Evolutionary conservation across 495 filamentous ascomycete genomes (phyloP).

Genomic region (Hyaloscypha bicolor): DNA sequence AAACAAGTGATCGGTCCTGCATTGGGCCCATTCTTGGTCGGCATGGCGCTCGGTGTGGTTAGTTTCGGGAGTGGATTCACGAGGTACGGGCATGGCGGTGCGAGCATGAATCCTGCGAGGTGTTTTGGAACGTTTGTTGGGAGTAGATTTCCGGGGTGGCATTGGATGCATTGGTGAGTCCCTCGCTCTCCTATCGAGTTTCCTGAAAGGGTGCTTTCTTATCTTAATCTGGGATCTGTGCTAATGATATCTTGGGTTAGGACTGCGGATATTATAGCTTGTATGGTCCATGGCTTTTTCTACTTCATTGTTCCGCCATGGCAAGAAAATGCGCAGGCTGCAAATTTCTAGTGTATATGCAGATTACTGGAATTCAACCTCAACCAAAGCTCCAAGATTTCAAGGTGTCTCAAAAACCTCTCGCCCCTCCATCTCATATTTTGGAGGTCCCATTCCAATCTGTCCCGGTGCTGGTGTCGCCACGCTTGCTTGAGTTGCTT

Average conservation of each 20-base stretch:
- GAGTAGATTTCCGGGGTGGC: conserved; percentile 16
- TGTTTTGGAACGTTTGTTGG: conserved; percentile 23
- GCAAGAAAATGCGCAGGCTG: neutral
- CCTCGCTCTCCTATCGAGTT: too few species aligned
- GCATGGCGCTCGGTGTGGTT: conserved; percentile 42
- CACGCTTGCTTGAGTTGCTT: neutral
- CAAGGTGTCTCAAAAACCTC: neutral
- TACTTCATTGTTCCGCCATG: conserved; percentile 12
- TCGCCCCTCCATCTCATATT: neutral
- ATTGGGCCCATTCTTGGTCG: conserved; percentile 48
- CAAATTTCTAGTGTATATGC: neutral
- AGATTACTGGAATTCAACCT: neutral
- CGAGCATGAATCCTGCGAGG: conserved; percentile 25
- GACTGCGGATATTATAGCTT: conserved; percentile 15
- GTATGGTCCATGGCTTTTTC: conserved; percentile 16
- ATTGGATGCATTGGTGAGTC: conserved; percentile 26
- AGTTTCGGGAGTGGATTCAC: conserved; percentile 44
- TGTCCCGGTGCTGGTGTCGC: neutral
- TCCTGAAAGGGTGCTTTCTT: too few species aligned
- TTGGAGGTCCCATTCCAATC: neutral
- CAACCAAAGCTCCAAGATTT: neutral
- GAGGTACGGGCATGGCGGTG: conserved; percentile 39
- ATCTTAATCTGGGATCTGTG: neutral
- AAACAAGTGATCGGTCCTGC: conserved; percentile 45
- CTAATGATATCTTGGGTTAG: neutral